These are phyloP conservation scores for Exophiala spinifera DNA, from an alignment of 2,329 filamentous ascomycete genomes.

Conservation along the genomic window DNA sequence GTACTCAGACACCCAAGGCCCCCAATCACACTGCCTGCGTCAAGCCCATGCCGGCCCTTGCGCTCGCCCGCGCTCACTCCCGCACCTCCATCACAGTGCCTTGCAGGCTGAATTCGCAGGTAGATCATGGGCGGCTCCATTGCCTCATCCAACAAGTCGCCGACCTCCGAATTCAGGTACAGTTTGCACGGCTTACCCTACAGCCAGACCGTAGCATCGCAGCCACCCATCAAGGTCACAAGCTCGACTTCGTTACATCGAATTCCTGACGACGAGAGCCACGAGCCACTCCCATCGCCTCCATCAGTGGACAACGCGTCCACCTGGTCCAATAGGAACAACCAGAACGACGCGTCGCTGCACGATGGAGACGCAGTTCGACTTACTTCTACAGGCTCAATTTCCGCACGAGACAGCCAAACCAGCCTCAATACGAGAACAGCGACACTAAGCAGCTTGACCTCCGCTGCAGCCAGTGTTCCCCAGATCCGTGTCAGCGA, in stretches of 20 bases:
- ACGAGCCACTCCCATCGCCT: slow-evolving; percentile 11
- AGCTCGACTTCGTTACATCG: slow-evolving; percentile 17
- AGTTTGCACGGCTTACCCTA: slow-evolving; percentile 22
- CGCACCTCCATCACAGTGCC: slow-evolving; percentile 1
- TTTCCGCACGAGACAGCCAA: slow-evolving; percentile 22
- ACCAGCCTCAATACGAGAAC: slow-evolving; percentile 20
- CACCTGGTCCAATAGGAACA: slow-evolving; percentile 22
- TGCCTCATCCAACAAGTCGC: slow-evolving; percentile 10
- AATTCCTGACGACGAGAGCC: slow-evolving; percentile 11
- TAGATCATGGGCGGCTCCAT: slow-evolving; percentile 15
- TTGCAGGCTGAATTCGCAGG: slow-evolving; percentile 2
- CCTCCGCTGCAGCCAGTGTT: slow-evolving; percentile 21
- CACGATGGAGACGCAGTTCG: slow-evolving; percentile 17
- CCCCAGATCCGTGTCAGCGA: slow-evolving; percentile 23
- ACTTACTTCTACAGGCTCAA: slow-evolving; percentile 13
- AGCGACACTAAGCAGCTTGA: slow-evolving; percentile 21
- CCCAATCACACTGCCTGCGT: slow-evolving; percentile 5
- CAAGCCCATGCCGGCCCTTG: slow-evolving; percentile 9
- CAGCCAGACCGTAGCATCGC: slow-evolving; percentile 16
- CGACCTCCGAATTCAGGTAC: slow-evolving; percentile 16
- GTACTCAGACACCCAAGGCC: not conserved
- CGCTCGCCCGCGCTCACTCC: slow-evolving; percentile 3
- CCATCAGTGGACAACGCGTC: slow-evolving; percentile 21
- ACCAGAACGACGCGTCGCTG: slow-evolving; percentile 16
- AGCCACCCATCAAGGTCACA: slow-evolving; percentile 15